Evolutionary conservation across 2,329 filamentous ascomycete species (phyloP), one percentile per base, ranked within the genome.

Genomic region (Xylariaceae sp.): DNA sequence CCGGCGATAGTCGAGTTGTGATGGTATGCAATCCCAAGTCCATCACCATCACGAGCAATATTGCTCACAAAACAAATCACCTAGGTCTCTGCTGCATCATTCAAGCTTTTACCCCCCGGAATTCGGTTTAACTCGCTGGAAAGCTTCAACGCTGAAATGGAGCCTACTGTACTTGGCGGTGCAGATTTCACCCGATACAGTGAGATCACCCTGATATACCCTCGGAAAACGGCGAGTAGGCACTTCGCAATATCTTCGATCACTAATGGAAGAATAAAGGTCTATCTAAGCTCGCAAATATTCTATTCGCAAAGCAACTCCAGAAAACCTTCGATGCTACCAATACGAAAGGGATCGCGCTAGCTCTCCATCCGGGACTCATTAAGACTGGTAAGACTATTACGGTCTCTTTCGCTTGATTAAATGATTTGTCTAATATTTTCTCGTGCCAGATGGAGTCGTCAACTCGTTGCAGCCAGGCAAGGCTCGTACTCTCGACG

Each of bases 241-340:
- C 15, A 9, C 33, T 27, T 27, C 22, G 22, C 7, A 7, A 27
- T 27, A 7, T 27, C 7, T 27, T 27, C 7, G 22, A 27, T 27
- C 22, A 27, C 33, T 36, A 14, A 36, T 15, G 12, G 33, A 4
- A 36, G 33, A 10, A 10, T 36, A 3, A 35, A 36, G 33, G 33
- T 36, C 33, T 36, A 14, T 36, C 33, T 5, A 36, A 36, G 15
- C 33, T 46, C 35, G 44, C 44, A 22, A 46, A 15, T 11, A 14
- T 46, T 15, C 44, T 46, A 14, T 46, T 46, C 38, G n/a, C 44
- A 22, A 46, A 33, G 33, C 35, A 46, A 22, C 44, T 46, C 9
- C 44, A 46, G 44, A 36, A 38, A 2, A 30, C 17, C 12, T 46
- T 46, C 44, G 44, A 46, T 30, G 44, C 22, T 5, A 15, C 30